These are phyloP conservation scores for Phytophthora sojae DNA, from an alignment of 352 stramenopile genomes.

Conservation along the genomic window DNA sequence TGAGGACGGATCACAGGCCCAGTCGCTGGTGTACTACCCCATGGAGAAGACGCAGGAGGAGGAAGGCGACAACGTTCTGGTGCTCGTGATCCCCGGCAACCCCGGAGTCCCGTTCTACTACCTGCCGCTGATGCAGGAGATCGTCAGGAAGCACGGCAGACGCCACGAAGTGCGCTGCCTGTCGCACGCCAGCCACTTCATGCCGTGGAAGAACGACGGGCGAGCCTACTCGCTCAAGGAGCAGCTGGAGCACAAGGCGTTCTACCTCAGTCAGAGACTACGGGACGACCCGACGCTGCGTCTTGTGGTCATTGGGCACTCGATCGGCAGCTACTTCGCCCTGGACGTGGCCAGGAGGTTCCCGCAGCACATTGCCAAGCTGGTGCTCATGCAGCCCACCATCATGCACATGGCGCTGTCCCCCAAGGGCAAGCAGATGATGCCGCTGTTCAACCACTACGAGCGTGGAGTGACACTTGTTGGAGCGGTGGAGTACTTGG, in stretches of 20 bases:
- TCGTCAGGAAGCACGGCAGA: conserved; percentile 43
- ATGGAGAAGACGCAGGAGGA: conserved; percentile 11
- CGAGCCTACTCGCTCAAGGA: conserved; percentile 61
- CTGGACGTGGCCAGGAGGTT: conserved; percentile 64
- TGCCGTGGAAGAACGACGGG: conserved; percentile 70
- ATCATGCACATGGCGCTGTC: conserved; percentile 70
- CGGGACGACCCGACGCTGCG: conserved; percentile 52
- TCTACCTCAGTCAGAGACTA: conserved; percentile 55
- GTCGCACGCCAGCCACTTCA: conserved; percentile 68
- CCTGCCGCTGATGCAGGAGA: conserved; percentile 67
- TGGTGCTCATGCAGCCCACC: conserved; percentile 78
- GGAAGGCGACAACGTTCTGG: conserved; percentile 41
- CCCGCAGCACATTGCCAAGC: conserved; percentile 58
- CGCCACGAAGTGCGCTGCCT: conserved; percentile 66
- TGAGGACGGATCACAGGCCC: conserved; percentile 44
- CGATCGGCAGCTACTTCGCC: conserved; percentile 65
- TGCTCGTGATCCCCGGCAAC: conserved; percentile 76
- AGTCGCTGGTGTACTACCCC: conserved; percentile 61
- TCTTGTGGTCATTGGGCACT: conserved; percentile 72
- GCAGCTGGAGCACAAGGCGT: conserved; percentile 64
- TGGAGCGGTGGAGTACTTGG: conserved; percentile 48
- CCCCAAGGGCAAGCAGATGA: conserved; percentile 52
- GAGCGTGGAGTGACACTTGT: conserved; percentile 46
- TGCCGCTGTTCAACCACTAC: conserved; percentile 57
- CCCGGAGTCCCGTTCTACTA: conserved; percentile 73